Percentiles rank a stretch among this genome's conserved stretches.
These are phyloP conservation scores for Leccinum broughii DNA, from an alignment of 768 basidiomycete species.

Conservation along the genomic window DNA sequence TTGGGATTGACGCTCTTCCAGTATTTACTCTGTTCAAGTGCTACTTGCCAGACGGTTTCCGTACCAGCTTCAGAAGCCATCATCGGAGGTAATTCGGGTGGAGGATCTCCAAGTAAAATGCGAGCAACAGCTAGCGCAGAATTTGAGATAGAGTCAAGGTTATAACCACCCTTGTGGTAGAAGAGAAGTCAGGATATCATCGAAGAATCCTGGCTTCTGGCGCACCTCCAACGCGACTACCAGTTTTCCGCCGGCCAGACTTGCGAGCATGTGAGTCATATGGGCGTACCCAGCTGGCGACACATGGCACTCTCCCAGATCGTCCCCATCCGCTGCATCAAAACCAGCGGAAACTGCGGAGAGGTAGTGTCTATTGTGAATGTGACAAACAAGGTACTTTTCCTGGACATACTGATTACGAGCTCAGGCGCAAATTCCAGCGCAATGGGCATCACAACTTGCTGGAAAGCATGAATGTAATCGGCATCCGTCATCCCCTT, in stretches of 20 bases:
- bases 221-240: constrained; percentile 92
- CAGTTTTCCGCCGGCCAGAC: constrained; percentile 83
- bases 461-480: constrained; percentile 95
- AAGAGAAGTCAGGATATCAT: constrained; percentile 5
- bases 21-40: constrained; percentile 82
- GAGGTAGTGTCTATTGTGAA: not conserved
- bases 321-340: constrained; percentile 93
- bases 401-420: constrained; percentile 75
- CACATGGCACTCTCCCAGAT: constrained; percentile 88
- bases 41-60: constrained; percentile 88
- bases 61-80: constrained; percentile 79
- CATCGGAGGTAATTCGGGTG: constrained; percentile 71
- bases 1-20: constrained; percentile 89
- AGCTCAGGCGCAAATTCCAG: constrained; percentile 95
- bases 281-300: constrained; percentile 93
- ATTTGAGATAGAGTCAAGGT: constrained; percentile 81
- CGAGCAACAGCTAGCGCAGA: constrained; percentile 87
- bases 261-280: constrained; percentile 96
- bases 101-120: constrained; percentile 87
- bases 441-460: constrained; percentile 94
- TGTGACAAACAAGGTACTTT: not conserved
- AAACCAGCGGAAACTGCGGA: constrained; percentile 92
- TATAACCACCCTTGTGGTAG: constrained; percentile 83
- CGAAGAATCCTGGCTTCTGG: constrained; percentile 7
- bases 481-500: constrained; percentile 91